A percentile compares a stretch with the other conserved stretches of the same genome.
Evolutionary conservation across 2,329 filamentous ascomycete genomes (phyloP).

Genomic region (Pyrenochaeta sp.): DNA sequence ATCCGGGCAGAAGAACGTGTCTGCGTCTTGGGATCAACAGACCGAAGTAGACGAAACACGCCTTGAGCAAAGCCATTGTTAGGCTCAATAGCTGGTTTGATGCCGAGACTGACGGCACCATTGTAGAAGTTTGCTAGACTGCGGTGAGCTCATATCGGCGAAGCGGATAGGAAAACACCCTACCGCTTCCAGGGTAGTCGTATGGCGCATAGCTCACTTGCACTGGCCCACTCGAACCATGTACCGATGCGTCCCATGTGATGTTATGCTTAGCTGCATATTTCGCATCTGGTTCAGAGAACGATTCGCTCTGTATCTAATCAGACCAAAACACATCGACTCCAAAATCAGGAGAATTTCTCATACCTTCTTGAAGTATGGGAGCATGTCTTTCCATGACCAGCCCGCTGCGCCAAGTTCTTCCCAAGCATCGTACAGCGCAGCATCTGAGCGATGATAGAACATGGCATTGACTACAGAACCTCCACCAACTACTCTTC

Average conservation of each 20-base stretch:
- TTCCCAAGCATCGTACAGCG: slow-evolving; percentile 61
- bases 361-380: slow-evolving; percentile 45
- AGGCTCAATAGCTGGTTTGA: slow-evolving; percentile 21
- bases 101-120: slow-evolving; percentile 19
- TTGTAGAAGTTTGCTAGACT: slow-evolving; percentile 28
- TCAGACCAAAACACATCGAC: slow-evolving; percentile 65
- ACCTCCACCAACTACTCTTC: slow-evolving; percentile 43
- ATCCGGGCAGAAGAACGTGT: slow-evolving; percentile 39
- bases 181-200: slow-evolving; percentile 33
- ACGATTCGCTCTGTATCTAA: slow-evolving; percentile 29
- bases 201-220: slow-evolving; percentile 34
- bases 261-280: slow-evolving; percentile 29
- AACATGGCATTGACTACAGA: slow-evolving; percentile 48
- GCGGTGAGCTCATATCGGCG: background rate
- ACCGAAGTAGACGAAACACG: slow-evolving; percentile 38
- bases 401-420: slow-evolving; percentile 65
- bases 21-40: slow-evolving; percentile 37
- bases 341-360: too few species aligned
- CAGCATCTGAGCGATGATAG: slow-evolving; percentile 39
- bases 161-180: background rate
- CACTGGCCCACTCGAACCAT: slow-evolving; percentile 31
- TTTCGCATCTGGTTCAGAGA: slow-evolving; percentile 19
- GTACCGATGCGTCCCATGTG: slow-evolving; percentile 25
- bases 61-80: slow-evolving; percentile 38
- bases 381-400: slow-evolving; percentile 60